Conservation (phyloP, 2,329 filamentous ascomycete genomes). For the Stagonosporopsis tanaceti region DNA sequence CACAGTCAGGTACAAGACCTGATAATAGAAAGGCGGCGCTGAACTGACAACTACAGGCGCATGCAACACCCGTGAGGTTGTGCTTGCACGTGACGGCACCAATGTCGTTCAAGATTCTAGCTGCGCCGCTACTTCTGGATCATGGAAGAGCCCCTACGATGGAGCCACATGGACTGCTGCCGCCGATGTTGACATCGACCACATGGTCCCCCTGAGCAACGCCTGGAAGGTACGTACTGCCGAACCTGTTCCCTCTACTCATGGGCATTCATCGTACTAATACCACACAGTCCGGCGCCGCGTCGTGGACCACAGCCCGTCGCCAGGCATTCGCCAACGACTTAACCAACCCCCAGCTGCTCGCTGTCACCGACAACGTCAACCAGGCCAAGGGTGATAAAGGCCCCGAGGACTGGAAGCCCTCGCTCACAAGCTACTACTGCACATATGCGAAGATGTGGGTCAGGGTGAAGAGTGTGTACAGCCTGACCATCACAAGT, state of each 20-base stretch:
- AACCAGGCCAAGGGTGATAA: constrained; percentile 78
- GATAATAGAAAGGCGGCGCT: neutral
- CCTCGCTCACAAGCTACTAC: constrained; percentile 66
- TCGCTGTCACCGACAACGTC: constrained; percentile 79
- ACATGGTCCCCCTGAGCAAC: constrained; percentile 81
- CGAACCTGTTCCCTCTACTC: constrained; percentile 34
- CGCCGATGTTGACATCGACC: constrained; percentile 80
- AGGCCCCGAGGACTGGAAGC: constrained; percentile 80
- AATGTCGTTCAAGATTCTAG: constrained; percentile 65
- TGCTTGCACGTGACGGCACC: constrained; percentile 76
- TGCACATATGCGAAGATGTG: constrained; percentile 82
- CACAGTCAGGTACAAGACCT: constrained; percentile 50
- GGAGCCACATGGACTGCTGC: constrained; percentile 73
- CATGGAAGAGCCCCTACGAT: constrained; percentile 77
- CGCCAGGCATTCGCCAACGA: constrained; percentile 80
- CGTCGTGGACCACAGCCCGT: constrained; percentile 72
- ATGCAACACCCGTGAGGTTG: constrained; percentile 77
- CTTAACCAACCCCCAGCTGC: constrained; percentile 75
- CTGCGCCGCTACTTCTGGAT: constrained; percentile 71
- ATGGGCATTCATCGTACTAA: neutral
- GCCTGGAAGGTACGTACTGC: constrained; percentile 68
- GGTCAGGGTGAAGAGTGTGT: constrained; percentile 80
- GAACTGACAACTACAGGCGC: constrained; percentile 27
- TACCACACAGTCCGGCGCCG: constrained; percentile 68
- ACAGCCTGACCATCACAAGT: constrained; percentile 71